Evolutionary conservation across 176 grass and related monocot species (phyloP).

Genomic region (Hordeum marinum): DNA sequence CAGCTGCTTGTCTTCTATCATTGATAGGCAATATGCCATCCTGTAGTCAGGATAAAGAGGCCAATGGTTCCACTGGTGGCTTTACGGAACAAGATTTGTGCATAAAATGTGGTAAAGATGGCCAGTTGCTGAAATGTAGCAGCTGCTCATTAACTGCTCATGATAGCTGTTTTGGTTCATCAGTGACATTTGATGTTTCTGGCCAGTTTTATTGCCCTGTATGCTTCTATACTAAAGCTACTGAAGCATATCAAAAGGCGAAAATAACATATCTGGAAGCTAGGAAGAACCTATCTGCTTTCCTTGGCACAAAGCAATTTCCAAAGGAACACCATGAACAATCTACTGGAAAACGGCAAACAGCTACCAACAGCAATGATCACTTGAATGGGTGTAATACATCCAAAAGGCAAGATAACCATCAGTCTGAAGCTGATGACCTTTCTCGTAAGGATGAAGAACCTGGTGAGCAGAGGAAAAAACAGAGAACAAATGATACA

Average conservation of each 20-base stretch:
- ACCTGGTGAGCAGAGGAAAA: slow-evolving; percentile 5
- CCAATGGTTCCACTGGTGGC: background rate
- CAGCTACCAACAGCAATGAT: background rate
- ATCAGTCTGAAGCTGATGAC: background rate
- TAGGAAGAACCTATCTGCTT: slow-evolving; percentile 20
- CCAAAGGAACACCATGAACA: background rate
- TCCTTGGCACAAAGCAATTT: slow-evolving; percentile 1
- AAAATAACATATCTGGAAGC: slow-evolving; percentile 34
- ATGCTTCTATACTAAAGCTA: slow-evolving; percentile 38
- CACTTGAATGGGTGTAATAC: background rate
- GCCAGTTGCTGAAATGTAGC: slow-evolving; percentile 41
- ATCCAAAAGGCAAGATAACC: slow-evolving; percentile 2
- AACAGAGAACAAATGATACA: background rate
- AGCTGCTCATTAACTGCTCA: slow-evolving; percentile 20
- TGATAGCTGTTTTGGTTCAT: background rate
- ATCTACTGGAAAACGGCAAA: slow-evolving; percentile 5
- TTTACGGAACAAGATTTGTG: slow-evolving; percentile 39
- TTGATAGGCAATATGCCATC: background rate
- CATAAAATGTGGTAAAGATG: slow-evolving; percentile 45
- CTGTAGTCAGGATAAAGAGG: slow-evolving; percentile 7
- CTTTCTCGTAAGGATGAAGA: background rate
- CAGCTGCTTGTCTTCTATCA: slow-evolving; percentile 20
- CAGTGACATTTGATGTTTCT: background rate
- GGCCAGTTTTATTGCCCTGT: slow-evolving; percentile 36
- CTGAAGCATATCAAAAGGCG: slow-evolving; percentile 33